A percentile compares a stretch with the other conserved stretches of the same genome.
These are phyloP conservation scores for Saturnispora mendoncae DNA, from an alignment of 805 yeast species.

Conservation along the genomic window DNA sequence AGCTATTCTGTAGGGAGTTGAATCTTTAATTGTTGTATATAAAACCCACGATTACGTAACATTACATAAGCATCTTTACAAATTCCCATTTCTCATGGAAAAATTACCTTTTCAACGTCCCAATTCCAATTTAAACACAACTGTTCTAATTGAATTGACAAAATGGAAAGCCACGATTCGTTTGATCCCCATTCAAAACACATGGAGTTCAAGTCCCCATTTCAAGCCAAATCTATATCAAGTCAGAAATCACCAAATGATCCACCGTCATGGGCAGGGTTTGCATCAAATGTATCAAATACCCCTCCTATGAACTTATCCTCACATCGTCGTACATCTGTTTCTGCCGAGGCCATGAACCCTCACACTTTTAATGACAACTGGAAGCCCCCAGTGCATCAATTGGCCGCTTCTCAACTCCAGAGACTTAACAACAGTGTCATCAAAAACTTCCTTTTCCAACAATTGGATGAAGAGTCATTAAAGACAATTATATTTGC, in stretches of 20 bases:
- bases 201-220: slow-evolving; percentile 3
- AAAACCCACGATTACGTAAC: too few species aligned
- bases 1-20: too few species aligned
- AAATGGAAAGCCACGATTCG: slow-evolving; percentile 8
- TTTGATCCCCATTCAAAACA: slow-evolving; percentile 8
- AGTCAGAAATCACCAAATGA: neutral
- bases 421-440: slow-evolving; percentile 62
- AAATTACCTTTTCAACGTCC: too few species aligned
- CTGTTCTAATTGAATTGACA: too few species aligned
- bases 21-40: too few species aligned
- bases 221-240: slow-evolving; percentile 2
- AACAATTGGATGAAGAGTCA: slow-evolving; percentile 71
- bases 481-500: slow-evolving; percentile 73
- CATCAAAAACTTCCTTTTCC: slow-evolving; percentile 75
- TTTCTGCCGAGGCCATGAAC: slow-evolving; percentile 79
- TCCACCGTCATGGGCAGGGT: slow-evolving; percentile 9
- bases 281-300: slow-evolving; percentile 3
- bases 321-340: slow-evolving; percentile 57
- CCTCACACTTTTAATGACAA: slow-evolving; percentile 63
- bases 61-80: too few species aligned
- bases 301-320: slow-evolving; percentile 4
- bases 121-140: too few species aligned
- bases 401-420: slow-evolving; percentile 55
- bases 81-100: too few species aligned
- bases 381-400: slow-evolving; percentile 67